These are phyloP conservation scores for Sugiyamaella pinicola DNA, from an alignment of 1,139 yeast genomes.

Conservation along the genomic window DNA sequence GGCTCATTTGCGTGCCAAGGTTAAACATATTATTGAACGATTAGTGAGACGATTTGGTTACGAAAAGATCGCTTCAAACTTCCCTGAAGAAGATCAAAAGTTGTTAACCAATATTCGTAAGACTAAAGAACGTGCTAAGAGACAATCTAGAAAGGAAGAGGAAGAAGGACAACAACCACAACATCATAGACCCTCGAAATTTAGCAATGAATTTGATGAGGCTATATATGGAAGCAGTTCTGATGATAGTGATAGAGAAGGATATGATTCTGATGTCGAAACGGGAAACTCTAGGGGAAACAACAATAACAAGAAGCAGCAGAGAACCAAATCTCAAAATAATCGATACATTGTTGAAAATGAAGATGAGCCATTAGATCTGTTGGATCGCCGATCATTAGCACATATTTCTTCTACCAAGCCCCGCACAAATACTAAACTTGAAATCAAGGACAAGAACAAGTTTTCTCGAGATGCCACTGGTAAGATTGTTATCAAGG, in stretches of 20 bases:
- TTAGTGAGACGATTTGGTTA: conserved; percentile 86
- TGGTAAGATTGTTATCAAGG: conserved; percentile 43
- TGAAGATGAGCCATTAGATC: conserved; percentile 82
- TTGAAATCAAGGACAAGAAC: conserved; percentile 50
- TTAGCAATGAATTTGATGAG: conserved; percentile 83
- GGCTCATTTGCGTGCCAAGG: conserved; percentile 89
- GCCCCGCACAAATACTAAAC: conserved; percentile 52
- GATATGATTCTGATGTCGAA: conserved; percentile 38
- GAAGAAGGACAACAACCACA: conserved; percentile 19
- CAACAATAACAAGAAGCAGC: conserved; percentile 41
- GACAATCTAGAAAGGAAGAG: conserved; percentile 55
- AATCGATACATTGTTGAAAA: conserved; percentile 71
- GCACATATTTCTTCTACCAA: conserved; percentile 86
- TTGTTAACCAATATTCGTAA: conserved; percentile 83
- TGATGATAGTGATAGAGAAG: conserved; percentile 45
- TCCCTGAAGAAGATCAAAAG: conserved; percentile 88
- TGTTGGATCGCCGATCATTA: conserved; percentile 79
- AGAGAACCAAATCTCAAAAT: conserved; percentile 35
- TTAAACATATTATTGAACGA: conserved; percentile 90
- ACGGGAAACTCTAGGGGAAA: conserved; percentile 11
- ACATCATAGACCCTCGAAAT: conserved; percentile 41
- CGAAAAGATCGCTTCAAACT: conserved; percentile 72
- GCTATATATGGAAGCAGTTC: conserved; percentile 56
- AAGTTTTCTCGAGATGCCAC: conserved; percentile 54
- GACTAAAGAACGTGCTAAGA: conserved; percentile 78